Conservation (phyloP, 352 stramenopile genomes). For the Phytophthora pisi region DNA sequence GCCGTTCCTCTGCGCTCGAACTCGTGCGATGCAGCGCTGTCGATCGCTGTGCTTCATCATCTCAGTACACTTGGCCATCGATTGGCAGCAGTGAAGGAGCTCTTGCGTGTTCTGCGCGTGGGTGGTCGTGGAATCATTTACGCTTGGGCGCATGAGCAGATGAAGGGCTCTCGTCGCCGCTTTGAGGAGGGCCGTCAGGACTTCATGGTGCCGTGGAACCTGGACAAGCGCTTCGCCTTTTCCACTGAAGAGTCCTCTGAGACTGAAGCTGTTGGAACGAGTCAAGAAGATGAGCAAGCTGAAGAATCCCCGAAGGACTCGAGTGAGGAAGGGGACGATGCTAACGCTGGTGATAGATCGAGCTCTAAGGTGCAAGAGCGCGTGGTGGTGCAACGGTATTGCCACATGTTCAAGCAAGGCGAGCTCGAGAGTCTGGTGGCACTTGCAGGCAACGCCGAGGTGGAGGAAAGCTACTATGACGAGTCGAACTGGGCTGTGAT, state of each 20-base stretch:
- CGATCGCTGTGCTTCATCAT: constrained; percentile 88
- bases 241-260: constrained; percentile 15
- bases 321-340: constrained; percentile 14
- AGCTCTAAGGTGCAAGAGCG: constrained; percentile 24
- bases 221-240: constrained; percentile 76
- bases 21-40: constrained; percentile 80
- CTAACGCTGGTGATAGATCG: constrained; percentile 7
- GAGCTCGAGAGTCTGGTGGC: constrained; percentile 74
- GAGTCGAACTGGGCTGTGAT: constrained; percentile 89
- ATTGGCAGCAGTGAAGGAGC: constrained; percentile 73
- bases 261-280: constrained; percentile 2
- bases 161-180: constrained; percentile 71
- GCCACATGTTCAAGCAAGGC: constrained; percentile 89
- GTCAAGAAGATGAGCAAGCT: constrained; percentile 6
- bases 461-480: constrained; percentile 87
- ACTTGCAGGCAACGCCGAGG: constrained; percentile 59
- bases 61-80: constrained; percentile 77
- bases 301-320: constrained; percentile 10
- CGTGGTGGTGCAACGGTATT: constrained; percentile 85
- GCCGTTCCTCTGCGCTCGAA: constrained; percentile 72
- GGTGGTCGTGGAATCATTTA: constrained; percentile 81
- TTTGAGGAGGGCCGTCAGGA: constrained; percentile 78
- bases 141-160: constrained; percentile 88
- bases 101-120: constrained; percentile 76
- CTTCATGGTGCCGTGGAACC: constrained; percentile 90